These are phyloP conservation scores for Fusarium nelsonii DNA, from an alignment of 2,329 filamentous ascomycete species.

Conservation along the genomic window DNA sequence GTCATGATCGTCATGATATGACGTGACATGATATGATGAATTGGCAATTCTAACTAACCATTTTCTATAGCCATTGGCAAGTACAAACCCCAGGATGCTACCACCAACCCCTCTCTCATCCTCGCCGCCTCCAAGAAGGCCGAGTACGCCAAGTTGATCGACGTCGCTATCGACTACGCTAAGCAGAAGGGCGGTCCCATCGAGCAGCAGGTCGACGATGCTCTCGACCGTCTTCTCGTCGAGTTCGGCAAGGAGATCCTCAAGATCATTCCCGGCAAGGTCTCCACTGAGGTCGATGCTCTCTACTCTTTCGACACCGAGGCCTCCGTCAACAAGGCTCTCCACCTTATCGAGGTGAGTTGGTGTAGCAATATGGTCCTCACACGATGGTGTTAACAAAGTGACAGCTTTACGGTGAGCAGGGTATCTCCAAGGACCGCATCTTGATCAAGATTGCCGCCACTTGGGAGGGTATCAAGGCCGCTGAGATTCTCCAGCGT, in stretches of 20 bases:
- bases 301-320: slow-evolving; percentile 95
- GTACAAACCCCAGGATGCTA: slow-evolving; percentile 99
- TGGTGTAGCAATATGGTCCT: neutral
- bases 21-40: slow-evolving; percentile 30
- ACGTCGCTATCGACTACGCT: slow-evolving; percentile 85
- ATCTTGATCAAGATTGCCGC: slow-evolving; percentile 99
- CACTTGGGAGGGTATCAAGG: slow-evolving; percentile 99
- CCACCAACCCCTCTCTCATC: slow-evolving; percentile 99
- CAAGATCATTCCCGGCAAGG: slow-evolving; percentile 96
- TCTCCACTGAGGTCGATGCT: slow-evolving; percentile 98
- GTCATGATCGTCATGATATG: slow-evolving; percentile 25
- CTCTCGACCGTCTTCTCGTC: slow-evolving; percentile 93
- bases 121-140: slow-evolving; percentile 98
- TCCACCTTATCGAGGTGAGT: slow-evolving; percentile 93
- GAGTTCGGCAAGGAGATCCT: slow-evolving; percentile 99
- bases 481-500: slow-evolving; percentile 94
- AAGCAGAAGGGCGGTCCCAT: slow-evolving; percentile 78
- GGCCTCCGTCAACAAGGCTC: slow-evolving; percentile 92
- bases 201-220: slow-evolving; percentile 87
- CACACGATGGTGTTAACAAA: slow-evolving; percentile 26
- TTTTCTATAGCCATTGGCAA: slow-evolving; percentile 86
- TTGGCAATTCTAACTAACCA: slow-evolving; percentile 42
- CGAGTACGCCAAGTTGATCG: slow-evolving; percentile 94
- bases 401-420: slow-evolving; percentile 89
- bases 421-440: slow-evolving; percentile 92